Base-by-base conservation (phyloP, 805 yeast species). In the Yamadazyma tumulicola region DNA sequence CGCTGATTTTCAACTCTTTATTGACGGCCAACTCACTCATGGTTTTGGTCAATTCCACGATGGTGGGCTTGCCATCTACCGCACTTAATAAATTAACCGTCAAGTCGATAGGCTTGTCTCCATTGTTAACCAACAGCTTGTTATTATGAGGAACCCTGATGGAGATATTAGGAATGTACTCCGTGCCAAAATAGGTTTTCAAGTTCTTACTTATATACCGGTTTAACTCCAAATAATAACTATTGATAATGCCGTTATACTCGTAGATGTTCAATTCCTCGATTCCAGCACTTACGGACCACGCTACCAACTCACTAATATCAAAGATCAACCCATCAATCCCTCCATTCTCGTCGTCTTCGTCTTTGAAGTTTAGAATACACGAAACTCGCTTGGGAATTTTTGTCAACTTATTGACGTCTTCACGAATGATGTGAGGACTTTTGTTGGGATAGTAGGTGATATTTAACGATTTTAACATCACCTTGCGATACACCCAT, bases 241-340 rank as follows among this genome's bases (percentile, higher is more conserved):
- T 64, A 45, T 78, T 77, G 32, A 86, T 64, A 2, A 72, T 59
- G 2, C 96, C 97, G 37, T 76, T 78, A 51, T 74, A 74, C 59
- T 93, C 97, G 63, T 86, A 91, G 27, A 93, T 67, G 3, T 83
- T 69, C 40, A 91, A 65, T 39, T 67, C 62, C 26, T 79, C 77
- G 32, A 88, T 76, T 2, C 96, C 96, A n/a, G 91, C 78, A 21
- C 94, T 82, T n/a, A 86, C 57, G 25, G 87, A 73, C 98, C 98
- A 93, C 5, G 93, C 79, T 1, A 78, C 72, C 23, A 89, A 43
- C 49, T 89, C 96, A 30, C 89, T 75, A 5, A 81, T 73, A 48
- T 85, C 85, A 45, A 76, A 79, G 48, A 89, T 67, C 27, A 91
- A 65, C 0, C 95, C 96, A 41, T 81, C 85, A 27, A 82, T 58